Conservation (phyloP, 2,329 filamentous ascomycete genomes). For the Ophiocordyceps unilateralis region DNA sequence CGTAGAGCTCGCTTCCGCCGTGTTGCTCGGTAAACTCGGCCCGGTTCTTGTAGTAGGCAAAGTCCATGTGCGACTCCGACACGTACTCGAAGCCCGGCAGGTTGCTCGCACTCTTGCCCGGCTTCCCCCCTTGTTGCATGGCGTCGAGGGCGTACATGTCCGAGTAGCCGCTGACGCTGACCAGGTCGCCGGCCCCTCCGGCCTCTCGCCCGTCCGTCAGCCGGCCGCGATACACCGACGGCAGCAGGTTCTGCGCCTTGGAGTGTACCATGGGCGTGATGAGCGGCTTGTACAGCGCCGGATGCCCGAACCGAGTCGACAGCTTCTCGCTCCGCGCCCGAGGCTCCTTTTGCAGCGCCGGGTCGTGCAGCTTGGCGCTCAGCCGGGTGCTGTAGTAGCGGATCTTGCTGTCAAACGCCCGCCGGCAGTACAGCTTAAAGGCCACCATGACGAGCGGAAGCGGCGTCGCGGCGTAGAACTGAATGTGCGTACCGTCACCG, state of each 20-base stretch:
- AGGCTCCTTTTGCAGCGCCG: constrained; percentile 28
- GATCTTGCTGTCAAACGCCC: constrained; percentile 60
- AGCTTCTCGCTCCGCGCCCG: constrained; percentile 48
- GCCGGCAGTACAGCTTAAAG: constrained; percentile 77
- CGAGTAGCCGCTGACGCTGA: constrained; percentile 55
- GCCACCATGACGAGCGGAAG: constrained; percentile 60
- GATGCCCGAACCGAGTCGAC: constrained; percentile 71
- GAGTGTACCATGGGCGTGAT: constrained; percentile 93
- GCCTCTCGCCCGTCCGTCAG: constrained; percentile 48
- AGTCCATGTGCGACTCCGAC: constrained; percentile 70
- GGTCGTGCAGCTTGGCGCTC: constrained; percentile 28
- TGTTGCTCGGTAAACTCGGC: constrained; percentile 77
- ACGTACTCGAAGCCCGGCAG: constrained; percentile 78
- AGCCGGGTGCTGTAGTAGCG: constrained; percentile 62
- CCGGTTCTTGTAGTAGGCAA: constrained; percentile 79
- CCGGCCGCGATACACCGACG: constrained; percentile 72
- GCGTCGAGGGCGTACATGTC: constrained; percentile 65
- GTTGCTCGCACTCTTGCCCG: constrained; percentile 24
- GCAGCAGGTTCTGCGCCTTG: constrained; percentile 71
- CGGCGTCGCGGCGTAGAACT: constrained; percentile 54
- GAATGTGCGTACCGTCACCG: constrained; percentile 38
- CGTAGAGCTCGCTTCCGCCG: constrained; percentile 57
- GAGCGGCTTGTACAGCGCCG: constrained; percentile 72
- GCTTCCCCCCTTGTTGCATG: constrained; percentile 49
- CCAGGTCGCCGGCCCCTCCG: constrained; percentile 31